Base-by-base conservation (phyloP, 2,329 filamentous ascomycete species). In the Zymoseptoria tritici region DNA sequence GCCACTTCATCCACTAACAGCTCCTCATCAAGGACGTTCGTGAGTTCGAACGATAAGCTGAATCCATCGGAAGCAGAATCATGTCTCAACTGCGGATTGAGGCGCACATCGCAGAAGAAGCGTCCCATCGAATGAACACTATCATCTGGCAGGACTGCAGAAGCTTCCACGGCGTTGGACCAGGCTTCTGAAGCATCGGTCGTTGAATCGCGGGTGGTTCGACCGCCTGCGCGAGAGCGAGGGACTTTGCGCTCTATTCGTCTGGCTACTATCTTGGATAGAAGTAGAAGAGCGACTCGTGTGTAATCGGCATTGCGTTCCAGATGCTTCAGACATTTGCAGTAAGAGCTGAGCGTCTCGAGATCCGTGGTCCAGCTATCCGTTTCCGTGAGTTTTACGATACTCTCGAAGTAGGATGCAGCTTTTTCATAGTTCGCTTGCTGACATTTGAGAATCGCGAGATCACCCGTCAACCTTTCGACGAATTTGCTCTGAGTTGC, bases 281-380 rank as follows among this genome's bases (percentile, higher is more conserved):
- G 76, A 1, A 97, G 77, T 67, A 88, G 88, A 13, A 97, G 78
- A 8, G 90, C 81, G 8, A 89, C 86, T 22, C 84, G 83, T 16
- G 92, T 85, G 68, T 91, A 95, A 62, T 96, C 90, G 56, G 93
- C 88, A 61, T 85, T 85, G 13, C 85, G 84, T 54, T 88, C 80
- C 26, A 96, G 81, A 66, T 90, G 83, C 64, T 89, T 87, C 26
- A 99, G 80, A 72, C 92, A 97, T 54, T 84, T 83, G 0, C 89
- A 84, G 71, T 97, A 94, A 81, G 97, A 88, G 64, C 90, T 84
- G 5, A 97, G 81, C 82, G 96, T 89, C 0, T 88, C 88, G 3
- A 91, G 79, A 70, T 97, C 91, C 11, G 96, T 79, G 0, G 83
- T 85, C 92, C 94, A 97, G 52, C 86, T 84, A 59, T 83, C 85